Percentiles rank a stretch among this genome's conserved stretches.
Conservation (phyloP, 2,329 filamentous ascomycete species). For the Talaromyces sp. region DNA sequence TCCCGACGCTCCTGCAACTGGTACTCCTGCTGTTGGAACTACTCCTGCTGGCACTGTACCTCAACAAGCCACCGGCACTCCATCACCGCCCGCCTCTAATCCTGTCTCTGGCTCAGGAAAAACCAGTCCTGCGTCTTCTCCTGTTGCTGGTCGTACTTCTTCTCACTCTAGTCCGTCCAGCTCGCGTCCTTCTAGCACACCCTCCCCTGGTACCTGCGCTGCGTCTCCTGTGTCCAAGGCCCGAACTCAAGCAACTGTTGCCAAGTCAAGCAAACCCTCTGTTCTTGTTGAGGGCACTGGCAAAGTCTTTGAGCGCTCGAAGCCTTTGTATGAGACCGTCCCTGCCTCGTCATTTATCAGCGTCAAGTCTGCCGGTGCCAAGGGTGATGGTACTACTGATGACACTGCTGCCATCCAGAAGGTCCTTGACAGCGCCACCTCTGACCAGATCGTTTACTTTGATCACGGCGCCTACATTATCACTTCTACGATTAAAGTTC, state of each 20-base stretch:
- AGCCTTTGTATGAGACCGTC: slow-evolving; percentile 77
- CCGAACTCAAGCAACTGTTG: slow-evolving; percentile 55
- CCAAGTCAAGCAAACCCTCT: slow-evolving; percentile 57
- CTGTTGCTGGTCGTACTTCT: not conserved
- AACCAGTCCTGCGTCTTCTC: not conserved
- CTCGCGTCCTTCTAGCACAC: not conserved
- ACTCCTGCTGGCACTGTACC: not conserved
- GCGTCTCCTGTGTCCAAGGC: slow-evolving; percentile 29
- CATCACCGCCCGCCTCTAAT: not conserved
- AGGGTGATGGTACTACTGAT: slow-evolving; percentile 80
- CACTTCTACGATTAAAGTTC: slow-evolving; percentile 54
- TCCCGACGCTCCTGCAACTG: not conserved
- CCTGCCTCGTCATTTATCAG: slow-evolving; percentile 68
- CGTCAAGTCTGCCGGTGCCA: slow-evolving; percentile 75
- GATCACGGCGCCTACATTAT: slow-evolving; percentile 60
- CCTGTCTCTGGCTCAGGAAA: not conserved
- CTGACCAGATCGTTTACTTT: slow-evolving; percentile 57
- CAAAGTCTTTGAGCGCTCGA: slow-evolving; percentile 73
- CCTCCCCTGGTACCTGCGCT: slow-evolving; percentile 15
- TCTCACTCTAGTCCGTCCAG: not conserved
- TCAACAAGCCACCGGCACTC: not conserved
- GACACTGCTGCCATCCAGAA: slow-evolving; percentile 81
- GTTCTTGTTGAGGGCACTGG: slow-evolving; percentile 60
- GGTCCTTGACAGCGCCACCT: slow-evolving; percentile 61
- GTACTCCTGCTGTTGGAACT: not conserved